These are phyloP conservation scores for Hydnomerulius pinastri DNA, from an alignment of 768 basidiomycete genomes.

Conservation along the genomic window DNA sequence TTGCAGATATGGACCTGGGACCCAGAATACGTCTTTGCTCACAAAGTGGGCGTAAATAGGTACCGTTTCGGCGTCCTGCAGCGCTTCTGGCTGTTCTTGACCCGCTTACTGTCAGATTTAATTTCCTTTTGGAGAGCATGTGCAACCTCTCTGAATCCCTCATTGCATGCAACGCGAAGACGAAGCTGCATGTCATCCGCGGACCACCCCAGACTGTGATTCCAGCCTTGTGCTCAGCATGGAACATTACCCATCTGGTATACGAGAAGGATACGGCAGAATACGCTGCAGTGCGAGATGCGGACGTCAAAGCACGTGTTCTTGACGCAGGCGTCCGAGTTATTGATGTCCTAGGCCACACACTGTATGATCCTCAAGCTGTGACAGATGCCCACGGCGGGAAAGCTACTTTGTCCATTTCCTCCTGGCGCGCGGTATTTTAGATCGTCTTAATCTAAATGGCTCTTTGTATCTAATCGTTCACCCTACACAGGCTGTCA, in stretches of 20 bases:
- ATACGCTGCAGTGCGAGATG: constrained; percentile 2
- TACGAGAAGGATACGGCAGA: constrained; percentile 7
- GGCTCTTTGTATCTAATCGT: not conserved
- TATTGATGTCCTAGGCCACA: constrained; percentile 4
- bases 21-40: not conserved
- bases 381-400: constrained; percentile 4
- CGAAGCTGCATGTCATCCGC: constrained; percentile 22
- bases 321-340: constrained; percentile 1
- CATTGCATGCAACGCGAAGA: constrained; percentile 12
- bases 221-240: constrained; percentile 9
- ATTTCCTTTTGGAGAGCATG: constrained; percentile 15
- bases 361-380: not conserved
- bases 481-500: constrained; percentile 14
- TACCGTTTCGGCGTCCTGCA: constrained; percentile 1
- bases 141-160: constrained; percentile 10
- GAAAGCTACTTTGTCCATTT: constrained; percentile 3
- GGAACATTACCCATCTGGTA: constrained; percentile 15
- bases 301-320: constrained; percentile 6
- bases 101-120: constrained; percentile 7
- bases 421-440: constrained; percentile 12
- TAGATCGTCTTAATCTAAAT: not conserved
- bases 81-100: constrained; percentile 2
- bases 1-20: constrained; percentile 8
- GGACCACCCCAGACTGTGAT: constrained; percentile 17
- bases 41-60: constrained; percentile 9